Evolutionary conservation across 352 stramenopile species (phyloP).

Genomic region (Pythium plurisporium): DNA sequence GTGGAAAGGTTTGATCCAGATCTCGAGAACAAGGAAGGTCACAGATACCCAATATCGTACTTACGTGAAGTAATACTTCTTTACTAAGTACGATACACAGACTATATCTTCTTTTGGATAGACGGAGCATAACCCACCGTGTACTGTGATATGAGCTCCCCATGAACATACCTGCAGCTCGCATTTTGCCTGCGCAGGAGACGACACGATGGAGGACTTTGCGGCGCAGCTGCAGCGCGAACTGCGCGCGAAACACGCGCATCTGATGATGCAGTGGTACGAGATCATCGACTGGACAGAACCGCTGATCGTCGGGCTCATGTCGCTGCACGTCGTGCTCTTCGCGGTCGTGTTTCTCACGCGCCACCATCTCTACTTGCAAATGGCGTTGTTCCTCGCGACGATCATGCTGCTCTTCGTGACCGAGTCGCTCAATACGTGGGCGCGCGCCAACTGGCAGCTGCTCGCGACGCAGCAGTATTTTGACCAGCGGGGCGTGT

Average conservation of each 20-base stretch:
- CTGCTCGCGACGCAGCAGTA: constrained; percentile 75
- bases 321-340: constrained; percentile 53
- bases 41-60: neutral
- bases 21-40: neutral
- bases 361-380: constrained; percentile 46
- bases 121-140: too few relatives aligned
- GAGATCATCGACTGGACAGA: constrained; percentile 79
- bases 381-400: constrained; percentile 62
- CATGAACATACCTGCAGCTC: too few relatives aligned
- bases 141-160: too few relatives aligned
- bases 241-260: constrained; percentile 63
- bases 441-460: constrained; percentile 53
- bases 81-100: constrained; percentile 3
- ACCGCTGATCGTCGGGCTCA: constrained; percentile 56
- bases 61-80: constrained; percentile 5
- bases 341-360: constrained; percentile 47
- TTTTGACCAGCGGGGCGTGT: constrained; percentile 75
- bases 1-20: neutral
- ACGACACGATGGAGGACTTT: constrained; percentile 45
- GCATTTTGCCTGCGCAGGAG: neutral
- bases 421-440: constrained; percentile 65
- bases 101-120: too few relatives aligned
- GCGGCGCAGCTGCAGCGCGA: constrained; percentile 62
- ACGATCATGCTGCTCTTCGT: constrained; percentile 53
- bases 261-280: constrained; percentile 79